phyloP scores from a whole-genome alignment of 23 red algal species.

The Cyanidioschyzon merolae region DNA sequence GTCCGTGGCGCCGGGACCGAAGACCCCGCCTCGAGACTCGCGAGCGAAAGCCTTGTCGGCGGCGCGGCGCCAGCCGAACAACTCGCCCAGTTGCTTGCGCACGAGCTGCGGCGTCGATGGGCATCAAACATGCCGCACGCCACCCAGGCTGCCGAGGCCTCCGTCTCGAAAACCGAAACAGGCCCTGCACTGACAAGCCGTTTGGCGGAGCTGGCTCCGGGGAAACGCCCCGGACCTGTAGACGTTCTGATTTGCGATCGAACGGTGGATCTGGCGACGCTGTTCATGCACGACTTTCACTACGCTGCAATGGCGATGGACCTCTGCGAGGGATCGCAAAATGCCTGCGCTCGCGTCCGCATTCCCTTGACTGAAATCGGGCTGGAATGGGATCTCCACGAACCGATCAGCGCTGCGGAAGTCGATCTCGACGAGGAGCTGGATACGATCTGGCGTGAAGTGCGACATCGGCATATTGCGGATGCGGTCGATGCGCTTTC shows the following conservation, averaged over 20 bases:
- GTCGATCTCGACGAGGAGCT: conserved; percentile 11
- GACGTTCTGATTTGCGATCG: conserved; percentile 9
- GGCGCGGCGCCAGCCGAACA: background rate
- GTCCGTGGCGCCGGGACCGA: conserved; percentile 9
- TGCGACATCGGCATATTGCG: conserved; percentile 3
- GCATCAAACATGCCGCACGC: too few species aligned
- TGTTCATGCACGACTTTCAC: conserved; percentile 15
- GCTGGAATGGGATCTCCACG: background rate
- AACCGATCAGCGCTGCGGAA: background rate
- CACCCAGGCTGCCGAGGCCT: too few species aligned
- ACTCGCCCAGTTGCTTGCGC: background rate
- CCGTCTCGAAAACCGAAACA: too few species aligned
- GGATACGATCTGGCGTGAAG: background rate
- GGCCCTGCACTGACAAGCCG: background rate
- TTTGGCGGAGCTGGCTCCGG: background rate
- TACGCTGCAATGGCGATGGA: conserved; percentile 14
- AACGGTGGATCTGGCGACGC: conserved; percentile 16
- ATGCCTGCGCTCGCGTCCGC: background rate
- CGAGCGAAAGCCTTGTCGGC: background rate
- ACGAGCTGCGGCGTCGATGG: background rate
- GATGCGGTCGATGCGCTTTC: conserved; percentile 13
- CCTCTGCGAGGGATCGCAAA: background rate
- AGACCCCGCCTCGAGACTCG: background rate
- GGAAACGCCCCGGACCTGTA: background rate
- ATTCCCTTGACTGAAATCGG: background rate